Percentiles rank a stretch among this genome's conserved stretches.
Evolutionary conservation across 2,329 filamentous ascomycete species (phyloP).

Genomic region (Ciborinia camelliae): DNA sequence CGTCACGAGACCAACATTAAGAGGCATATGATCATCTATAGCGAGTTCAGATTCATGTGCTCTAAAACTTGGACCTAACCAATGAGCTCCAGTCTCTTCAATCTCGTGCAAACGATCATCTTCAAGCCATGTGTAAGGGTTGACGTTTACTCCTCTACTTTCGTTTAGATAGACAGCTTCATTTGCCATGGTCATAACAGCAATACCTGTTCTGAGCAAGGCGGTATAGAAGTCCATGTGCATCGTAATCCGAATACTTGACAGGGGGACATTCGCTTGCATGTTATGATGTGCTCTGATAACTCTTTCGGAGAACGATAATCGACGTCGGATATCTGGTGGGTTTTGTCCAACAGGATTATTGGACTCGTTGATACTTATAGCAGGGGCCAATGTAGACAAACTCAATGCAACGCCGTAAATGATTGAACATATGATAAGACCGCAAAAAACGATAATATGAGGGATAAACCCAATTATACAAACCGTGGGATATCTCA

Average conservation of each 20-base stretch:
- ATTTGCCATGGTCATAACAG: constrained; percentile 85
- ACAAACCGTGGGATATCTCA: constrained; percentile 90
- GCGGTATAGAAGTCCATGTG: constrained; percentile 96
- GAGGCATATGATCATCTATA: constrained; percentile 25
- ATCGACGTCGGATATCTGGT: constrained; percentile 31
- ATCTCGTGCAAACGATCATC: constrained; percentile 79
- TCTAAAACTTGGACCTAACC: constrained; percentile 37
- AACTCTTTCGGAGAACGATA: constrained; percentile 58
- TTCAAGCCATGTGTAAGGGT: constrained; percentile 84
- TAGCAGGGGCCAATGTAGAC: constrained; percentile 59
- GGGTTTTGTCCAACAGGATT: constrained; percentile 40
- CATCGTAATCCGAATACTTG: constrained; percentile 73
- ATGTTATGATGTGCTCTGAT: constrained; percentile 77
- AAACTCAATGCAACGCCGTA: constrained; percentile 74
- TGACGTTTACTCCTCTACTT: constrained; percentile 70
- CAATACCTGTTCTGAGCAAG: constrained; percentile 80
- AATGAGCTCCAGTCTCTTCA: constrained; percentile 47
- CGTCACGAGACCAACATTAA: constrained; percentile 34
- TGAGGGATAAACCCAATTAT: constrained; percentile 95
- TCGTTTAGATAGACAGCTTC: constrained; percentile 96
- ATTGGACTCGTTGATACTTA: constrained; percentile 23
- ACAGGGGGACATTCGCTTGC: constrained; percentile 85
- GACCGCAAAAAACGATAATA: constrained; percentile 79
- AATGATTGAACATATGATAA: constrained; percentile 69
- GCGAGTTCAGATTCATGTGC: constrained; percentile 30